Percentiles rank a stretch among this genome's conserved stretches.
These are phyloP conservation scores for Cotoneaster glaucophyllus DNA, from an alignment of 306 rosid species.

Conservation along the genomic window DNA sequence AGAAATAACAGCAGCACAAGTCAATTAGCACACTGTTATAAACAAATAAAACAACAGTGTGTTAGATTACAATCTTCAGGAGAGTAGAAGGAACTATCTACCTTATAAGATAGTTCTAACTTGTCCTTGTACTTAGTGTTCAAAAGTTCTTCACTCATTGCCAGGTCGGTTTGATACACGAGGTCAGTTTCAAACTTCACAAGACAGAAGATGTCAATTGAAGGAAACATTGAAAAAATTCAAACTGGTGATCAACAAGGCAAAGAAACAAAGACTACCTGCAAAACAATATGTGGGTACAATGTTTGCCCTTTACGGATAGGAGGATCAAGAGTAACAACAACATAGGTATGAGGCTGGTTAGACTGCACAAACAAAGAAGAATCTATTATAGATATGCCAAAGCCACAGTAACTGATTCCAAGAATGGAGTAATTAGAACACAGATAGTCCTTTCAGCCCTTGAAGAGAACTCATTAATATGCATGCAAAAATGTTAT, in stretches of 20 bases:
- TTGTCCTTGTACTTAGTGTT: conserved; percentile 89
- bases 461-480: not conserved
- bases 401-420: conserved; percentile 1
- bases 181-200: conserved; percentile 82
- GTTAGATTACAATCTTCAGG: not conserved
- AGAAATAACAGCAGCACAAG: not conserved
- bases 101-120: conserved; percentile 88
- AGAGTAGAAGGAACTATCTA: conserved; percentile 7
- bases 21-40: not conserved
- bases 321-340: conserved; percentile 94
- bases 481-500: conserved; percentile 6
- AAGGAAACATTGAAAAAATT: not conserved
- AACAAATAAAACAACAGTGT: not conserved
- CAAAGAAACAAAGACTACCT: conserved; percentile 48
- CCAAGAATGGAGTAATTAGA: not conserved
- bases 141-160: conserved; percentile 63
- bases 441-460: not conserved
- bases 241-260: conserved; percentile 8
- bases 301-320: conserved; percentile 98
- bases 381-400: conserved; percentile 5
- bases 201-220: conserved; percentile 6
- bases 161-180: conserved; percentile 63
- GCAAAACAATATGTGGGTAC: conserved; percentile 97
- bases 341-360: conserved; percentile 92
- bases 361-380: conserved; percentile 63